phyloP scores from a whole-genome alignment of 208 protist genomes.

The Wallacemonas sp. region DNA sequence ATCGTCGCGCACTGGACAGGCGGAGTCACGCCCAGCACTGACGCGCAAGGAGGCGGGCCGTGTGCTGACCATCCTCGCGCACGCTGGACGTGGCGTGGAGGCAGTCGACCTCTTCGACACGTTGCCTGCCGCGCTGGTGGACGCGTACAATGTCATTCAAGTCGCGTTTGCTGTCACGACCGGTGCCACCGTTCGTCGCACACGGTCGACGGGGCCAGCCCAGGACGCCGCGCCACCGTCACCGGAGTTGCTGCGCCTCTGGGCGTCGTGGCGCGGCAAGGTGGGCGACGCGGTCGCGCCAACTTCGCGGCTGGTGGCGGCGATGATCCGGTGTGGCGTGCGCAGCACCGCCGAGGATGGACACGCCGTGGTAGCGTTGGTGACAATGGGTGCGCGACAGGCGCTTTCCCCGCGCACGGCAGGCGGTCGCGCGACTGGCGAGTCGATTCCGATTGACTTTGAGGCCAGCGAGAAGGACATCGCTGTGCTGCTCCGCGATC shows the following conservation, averaged over 20 bases:
- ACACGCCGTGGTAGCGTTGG: conserved; percentile 26
- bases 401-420: background rate
- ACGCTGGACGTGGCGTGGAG: conserved; percentile 51
- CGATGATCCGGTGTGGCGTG: conserved; percentile 52
- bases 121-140: conserved; percentile 27
- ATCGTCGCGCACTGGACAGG: background rate
- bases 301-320: conserved; percentile 48
- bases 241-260: conserved; percentile 46
- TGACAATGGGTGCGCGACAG: conserved; percentile 15
- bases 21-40: background rate
- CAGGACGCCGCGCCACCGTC: conserved; percentile 3
- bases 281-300: conserved; percentile 53
- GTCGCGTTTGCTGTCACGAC: conserved; percentile 43
- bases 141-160: conserved; percentile 65
- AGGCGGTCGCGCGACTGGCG: conserved; percentile 17
- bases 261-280: conserved; percentile 64
- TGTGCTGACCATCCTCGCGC: conserved; percentile 51
- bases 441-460: conserved; percentile 42
- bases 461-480: conserved; percentile 29
- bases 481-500: conserved; percentile 42
- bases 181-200: too few species aligned
- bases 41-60: conserved; percentile 43
- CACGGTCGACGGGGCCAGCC: too few species aligned
- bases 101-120: conserved; percentile 47
- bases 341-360: conserved; percentile 25